Conservation (phyloP, 2,329 filamentous ascomycete species). For the Blumeriella jaapii region DNA sequence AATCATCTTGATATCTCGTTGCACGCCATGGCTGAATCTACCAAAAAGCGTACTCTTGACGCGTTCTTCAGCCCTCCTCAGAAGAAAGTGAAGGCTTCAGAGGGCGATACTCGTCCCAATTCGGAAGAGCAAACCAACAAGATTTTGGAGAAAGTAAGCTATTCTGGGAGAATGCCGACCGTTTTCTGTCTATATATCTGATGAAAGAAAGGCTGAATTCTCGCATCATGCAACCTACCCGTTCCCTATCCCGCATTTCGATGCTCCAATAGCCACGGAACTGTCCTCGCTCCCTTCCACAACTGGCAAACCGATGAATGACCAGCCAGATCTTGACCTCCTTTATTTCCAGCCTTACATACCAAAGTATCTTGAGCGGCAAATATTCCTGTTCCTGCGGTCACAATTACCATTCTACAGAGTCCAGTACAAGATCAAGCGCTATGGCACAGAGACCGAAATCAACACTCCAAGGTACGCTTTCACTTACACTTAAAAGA, state of each 20-base stretch:
- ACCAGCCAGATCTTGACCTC: constrained; percentile 60
- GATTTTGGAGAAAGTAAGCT: too few species aligned
- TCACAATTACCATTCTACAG: constrained; percentile 64
- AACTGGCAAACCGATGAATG: constrained; percentile 44
- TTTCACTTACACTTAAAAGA: not conserved
- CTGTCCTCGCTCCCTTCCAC: constrained; percentile 38
- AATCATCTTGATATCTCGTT: not conserved
- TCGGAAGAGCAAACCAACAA: not conserved
- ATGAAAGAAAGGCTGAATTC: constrained; percentile 11
- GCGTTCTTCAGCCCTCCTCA: constrained; percentile 49
- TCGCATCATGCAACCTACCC: constrained; percentile 38
- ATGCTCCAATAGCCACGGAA: constrained; percentile 29
- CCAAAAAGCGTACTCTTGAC: constrained; percentile 53
- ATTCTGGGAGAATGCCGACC: not conserved
- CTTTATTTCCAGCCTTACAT: constrained; percentile 68
- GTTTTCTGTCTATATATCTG: not conserved
- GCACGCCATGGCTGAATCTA: constrained; percentile 22
- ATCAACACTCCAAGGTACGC: constrained; percentile 42
- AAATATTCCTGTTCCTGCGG: constrained; percentile 61
- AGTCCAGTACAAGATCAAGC: constrained; percentile 61
- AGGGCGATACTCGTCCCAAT: constrained; percentile 1
- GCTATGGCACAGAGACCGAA: constrained; percentile 48
- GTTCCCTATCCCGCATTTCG: constrained; percentile 37
- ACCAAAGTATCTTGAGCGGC: constrained; percentile 39
- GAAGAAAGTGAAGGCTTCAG: constrained; percentile 29